Evolutionary conservation across 441 rosid species (phyloP).

Genomic region (Macaranga tanarius): DNA sequence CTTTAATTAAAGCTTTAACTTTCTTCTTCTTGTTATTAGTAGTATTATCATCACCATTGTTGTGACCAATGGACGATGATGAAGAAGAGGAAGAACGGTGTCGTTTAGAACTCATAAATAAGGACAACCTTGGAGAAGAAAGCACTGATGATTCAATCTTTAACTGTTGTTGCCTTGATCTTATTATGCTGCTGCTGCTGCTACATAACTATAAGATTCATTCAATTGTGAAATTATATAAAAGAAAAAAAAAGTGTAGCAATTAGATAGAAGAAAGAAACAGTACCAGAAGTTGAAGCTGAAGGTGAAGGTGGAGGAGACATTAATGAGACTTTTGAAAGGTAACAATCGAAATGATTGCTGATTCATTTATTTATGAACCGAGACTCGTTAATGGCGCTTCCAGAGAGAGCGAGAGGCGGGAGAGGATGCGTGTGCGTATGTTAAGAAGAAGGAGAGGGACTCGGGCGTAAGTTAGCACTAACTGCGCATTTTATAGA

Average conservation of each 20-base stretch:
- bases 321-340: conserved; percentile 6
- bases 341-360: conserved; percentile 6
- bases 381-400: no score
- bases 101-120: conserved; percentile 41
- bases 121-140: conserved; percentile 31
- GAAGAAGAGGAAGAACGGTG: conserved; percentile 35
- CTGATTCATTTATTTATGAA: conserved; percentile 1
- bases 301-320: not conserved
- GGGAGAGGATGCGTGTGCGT: not conserved
- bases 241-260: not conserved
- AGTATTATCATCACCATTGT: conserved; percentile 18
- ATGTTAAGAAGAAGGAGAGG: no score
- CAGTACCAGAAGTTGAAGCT: conserved; percentile 2
- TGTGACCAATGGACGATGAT: conserved; percentile 29
- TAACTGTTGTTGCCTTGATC: conserved; percentile 28
- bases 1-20: conserved; percentile 14
- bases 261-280: not conserved
- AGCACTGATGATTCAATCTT: conserved; percentile 32
- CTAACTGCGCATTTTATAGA: no score
- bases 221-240: not conserved
- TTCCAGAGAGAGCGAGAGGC: not conserved
- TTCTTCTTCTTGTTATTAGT: conserved; percentile 8
- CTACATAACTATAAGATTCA: conserved; percentile 44
- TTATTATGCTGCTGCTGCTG: not conserved
- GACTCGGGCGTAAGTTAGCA: no score